Evolutionary conservation across 1,284 basidiomycete genomes (phyloP).

Genomic region (Malassezia dermatis): DNA sequence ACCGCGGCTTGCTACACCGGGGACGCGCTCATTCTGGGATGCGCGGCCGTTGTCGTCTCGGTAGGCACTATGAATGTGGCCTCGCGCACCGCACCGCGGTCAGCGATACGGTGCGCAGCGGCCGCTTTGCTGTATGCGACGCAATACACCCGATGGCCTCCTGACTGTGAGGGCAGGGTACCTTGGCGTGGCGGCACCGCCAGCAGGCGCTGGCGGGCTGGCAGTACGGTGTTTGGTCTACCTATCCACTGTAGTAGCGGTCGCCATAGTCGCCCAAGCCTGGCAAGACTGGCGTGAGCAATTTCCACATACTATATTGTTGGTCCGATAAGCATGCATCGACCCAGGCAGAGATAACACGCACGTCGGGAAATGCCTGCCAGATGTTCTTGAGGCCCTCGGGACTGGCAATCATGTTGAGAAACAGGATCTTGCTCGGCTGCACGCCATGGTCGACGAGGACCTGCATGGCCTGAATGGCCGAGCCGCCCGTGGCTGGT

Average conservation of each 20-base stretch:
- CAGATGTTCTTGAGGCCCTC: slow-evolving; percentile 80
- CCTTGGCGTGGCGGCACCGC: slow-evolving; percentile 7
- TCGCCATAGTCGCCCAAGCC: slow-evolving; percentile 45
- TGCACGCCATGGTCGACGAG: slow-evolving; percentile 71
- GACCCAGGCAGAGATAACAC: slow-evolving; percentile 87
- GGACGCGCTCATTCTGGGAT: slow-evolving; percentile 1
- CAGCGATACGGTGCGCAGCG: not conserved
- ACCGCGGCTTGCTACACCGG: not conserved
- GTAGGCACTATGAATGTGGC: not conserved
- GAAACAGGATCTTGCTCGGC: slow-evolving; percentile 77
- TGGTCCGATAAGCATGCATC: slow-evolving; percentile 82
- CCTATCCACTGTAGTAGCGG: slow-evolving; percentile 36
- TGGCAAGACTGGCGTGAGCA: slow-evolving; percentile 24
- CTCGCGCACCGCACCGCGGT: not conserved
- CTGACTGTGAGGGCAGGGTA: slow-evolving; percentile 1
- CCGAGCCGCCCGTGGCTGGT: slow-evolving; percentile 80
- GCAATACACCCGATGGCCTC: slow-evolving; percentile 12
- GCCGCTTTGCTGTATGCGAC: slow-evolving; percentile 4
- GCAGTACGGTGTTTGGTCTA: not conserved
- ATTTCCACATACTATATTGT: slow-evolving; percentile 40
- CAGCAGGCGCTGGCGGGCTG: not conserved
- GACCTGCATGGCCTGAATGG: slow-evolving; percentile 93
- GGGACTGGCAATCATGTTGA: slow-evolving; percentile 86
- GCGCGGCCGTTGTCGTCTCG: not conserved
- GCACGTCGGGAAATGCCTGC: slow-evolving; percentile 65